A percentile compares a stretch with the other conserved stretches of the same genome.
These are phyloP conservation scores for Coemansia sp. DNA, from an alignment of 192 early-diverging fungal species.

Conservation along the genomic window DNA sequence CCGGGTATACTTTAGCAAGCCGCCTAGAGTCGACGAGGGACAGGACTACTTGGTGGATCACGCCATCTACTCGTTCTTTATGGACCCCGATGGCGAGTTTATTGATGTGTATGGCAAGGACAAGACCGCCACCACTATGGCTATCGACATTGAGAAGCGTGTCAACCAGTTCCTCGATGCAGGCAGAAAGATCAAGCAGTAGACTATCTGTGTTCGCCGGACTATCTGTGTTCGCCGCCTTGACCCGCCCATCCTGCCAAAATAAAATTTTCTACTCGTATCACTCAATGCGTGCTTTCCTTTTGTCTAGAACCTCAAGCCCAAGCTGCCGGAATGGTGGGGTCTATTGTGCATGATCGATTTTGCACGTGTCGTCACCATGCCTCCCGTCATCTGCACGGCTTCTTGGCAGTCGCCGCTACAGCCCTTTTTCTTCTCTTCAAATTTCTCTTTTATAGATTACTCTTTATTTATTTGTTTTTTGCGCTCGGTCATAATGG, in stretches of 20 bases:
- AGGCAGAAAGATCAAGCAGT: constrained; percentile 21
- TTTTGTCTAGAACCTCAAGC: neutral
- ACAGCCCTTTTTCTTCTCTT: neutral
- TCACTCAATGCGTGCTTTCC: too few relatives aligned
- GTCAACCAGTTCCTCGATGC: constrained; percentile 23
- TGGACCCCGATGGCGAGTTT: constrained; percentile 89
- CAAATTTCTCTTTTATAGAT: neutral
- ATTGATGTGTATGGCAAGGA: constrained; percentile 89
- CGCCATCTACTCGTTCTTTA: constrained; percentile 97
- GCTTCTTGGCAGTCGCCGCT: constrained; percentile 1
- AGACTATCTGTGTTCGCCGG: neutral
- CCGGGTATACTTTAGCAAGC: constrained; percentile 92
- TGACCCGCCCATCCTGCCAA: neutral
- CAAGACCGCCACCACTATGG: constrained; percentile 40
- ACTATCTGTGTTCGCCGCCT: too few relatives aligned
- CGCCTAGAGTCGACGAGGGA: constrained; percentile 72
- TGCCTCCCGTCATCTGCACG: neutral
- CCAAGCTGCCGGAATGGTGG: neutral
- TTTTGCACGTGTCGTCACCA: constrained; percentile 2
- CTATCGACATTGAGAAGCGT: constrained; percentile 30
- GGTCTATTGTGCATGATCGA: neutral
- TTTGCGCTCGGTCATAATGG: neutral
- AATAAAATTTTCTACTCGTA: neutral
- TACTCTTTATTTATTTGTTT: constrained; percentile 3
- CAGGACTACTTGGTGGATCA: constrained; percentile 98